Evolutionary conservation across 2,329 filamentous ascomycete genomes (phyloP).

Genomic region (Sarocladium oryzae): DNA sequence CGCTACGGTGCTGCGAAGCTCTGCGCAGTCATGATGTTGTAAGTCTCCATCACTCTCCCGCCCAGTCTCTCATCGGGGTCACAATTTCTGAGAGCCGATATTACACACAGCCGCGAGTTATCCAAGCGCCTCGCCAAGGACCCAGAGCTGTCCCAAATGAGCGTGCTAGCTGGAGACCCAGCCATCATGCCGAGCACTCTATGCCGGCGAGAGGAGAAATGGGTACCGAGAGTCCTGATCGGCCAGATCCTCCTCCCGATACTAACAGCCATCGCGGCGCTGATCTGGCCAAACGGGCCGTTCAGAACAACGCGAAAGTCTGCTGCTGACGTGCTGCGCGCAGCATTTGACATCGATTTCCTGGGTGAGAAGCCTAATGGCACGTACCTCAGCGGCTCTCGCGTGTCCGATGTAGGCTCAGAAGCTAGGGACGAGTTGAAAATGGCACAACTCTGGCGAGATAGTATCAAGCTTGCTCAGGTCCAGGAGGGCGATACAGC

Average conservation of each 20-base stretch:
- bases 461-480: slow-evolving; percentile 19
- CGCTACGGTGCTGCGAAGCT: slow-evolving; percentile 34
- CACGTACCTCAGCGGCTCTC: slow-evolving; percentile 29
- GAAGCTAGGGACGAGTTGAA: slow-evolving; percentile 25
- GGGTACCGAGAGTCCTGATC: background rate
- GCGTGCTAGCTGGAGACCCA: slow-evolving; percentile 30
- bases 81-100: no score
- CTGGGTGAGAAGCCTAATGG: slow-evolving; percentile 18
- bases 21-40: slow-evolving; percentile 30
- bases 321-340: slow-evolving; percentile 23
- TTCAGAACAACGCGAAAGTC: slow-evolving; percentile 25
- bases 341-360: slow-evolving; percentile 23
- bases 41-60: slow-evolving; percentile 1
- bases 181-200: slow-evolving; percentile 30
- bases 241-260: slow-evolving; percentile 20
- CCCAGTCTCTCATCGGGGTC: background rate
- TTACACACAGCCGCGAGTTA: slow-evolving; percentile 25
- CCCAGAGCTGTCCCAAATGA: slow-evolving; percentile 26
- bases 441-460: slow-evolving; percentile 25
- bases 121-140: slow-evolving; percentile 27
- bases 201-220: slow-evolving; percentile 16
- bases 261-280: slow-evolving; percentile 17
- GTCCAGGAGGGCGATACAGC: slow-evolving; percentile 21
- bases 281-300: slow-evolving; percentile 23
- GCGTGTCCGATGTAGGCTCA: slow-evolving; percentile 19